Base-by-base conservation (phyloP, 805 yeast genomes). In the Maudiozyma turicensis region DNA sequence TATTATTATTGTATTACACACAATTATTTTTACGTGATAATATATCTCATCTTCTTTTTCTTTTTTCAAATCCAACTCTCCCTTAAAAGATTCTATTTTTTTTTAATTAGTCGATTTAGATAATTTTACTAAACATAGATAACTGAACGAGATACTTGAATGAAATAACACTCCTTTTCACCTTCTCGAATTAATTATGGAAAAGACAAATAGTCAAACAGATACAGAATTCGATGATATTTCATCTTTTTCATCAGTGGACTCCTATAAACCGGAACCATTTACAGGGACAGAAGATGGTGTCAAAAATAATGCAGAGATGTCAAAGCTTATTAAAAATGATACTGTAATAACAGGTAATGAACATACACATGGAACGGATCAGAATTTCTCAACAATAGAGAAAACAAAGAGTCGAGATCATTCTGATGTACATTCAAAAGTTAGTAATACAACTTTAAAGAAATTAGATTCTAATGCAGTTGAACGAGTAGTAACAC, bases 201-300 rank as follows among this genome's bases (percentile, higher is more conserved):
- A 30, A 10, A 32, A 13, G 8, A 37, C 6, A 38, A 37, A 20
- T 20, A 47, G 37, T 15, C 40, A 46, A 6, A 48, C 60, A 1
- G 60, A 52, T 29, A 48, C 49, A 30, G 59, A 57, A 31, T 58
- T 57, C 46, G 63, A 58, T 28, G 64, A 59, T 20, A 49, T 59
- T 10, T 59, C 64, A n/a, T 59, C 64, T 1, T 58, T 59, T 37
- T 57, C 61, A 3, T 58, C 64, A 1, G 48, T 57, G 10, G 61
- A 59, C 45, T 59, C 64, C 8, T 59, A 56, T 33, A 52, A 55
- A 40, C 62, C 62, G 15, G 58, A 59, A 46, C 57, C 58, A 9
- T 59, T 59, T 40, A 52, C 38, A 9, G 49, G 49, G 20, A 38
- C 26, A 35, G 43, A 30, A 7, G 33, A 45, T 6, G 46, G 42